A percentile compares a stretch with the other conserved stretches of the same genome.
These are phyloP conservation scores for Theobroma grandiflorum DNA, from an alignment of 441 rosid genomes.

Conservation along the genomic window DNA sequence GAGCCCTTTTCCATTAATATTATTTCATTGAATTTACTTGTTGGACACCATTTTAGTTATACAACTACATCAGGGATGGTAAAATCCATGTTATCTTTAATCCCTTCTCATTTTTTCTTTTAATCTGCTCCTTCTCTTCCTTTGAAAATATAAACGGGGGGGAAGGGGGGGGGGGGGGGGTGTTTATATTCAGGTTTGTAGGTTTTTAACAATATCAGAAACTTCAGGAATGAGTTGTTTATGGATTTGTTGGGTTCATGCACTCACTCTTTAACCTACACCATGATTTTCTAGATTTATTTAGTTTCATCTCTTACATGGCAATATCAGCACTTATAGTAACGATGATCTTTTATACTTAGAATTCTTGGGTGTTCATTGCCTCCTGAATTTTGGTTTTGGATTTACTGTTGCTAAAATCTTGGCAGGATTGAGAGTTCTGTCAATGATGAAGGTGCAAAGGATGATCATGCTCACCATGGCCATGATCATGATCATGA, in stretches of 20 bases:
- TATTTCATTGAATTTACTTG: neutral
- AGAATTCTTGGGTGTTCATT: constrained; percentile 7
- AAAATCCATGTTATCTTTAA: neutral
- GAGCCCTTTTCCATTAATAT: neutral
- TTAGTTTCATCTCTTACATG: neutral
- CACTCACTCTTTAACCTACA: too few species aligned
- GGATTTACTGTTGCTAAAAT: constrained; percentile 28
- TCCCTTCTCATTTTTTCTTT: neutral
- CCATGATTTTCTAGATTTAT: neutral
- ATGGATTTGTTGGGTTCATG: constrained; percentile 4
- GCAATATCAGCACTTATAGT: neutral
- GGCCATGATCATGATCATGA: constrained; percentile 49
- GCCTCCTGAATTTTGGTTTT: constrained; percentile 9
- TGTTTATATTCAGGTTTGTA: neutral
- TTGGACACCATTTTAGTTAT: neutral
- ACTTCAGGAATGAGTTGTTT: neutral
- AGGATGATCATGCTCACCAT: constrained; percentile 49
- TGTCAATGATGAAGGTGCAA: constrained; percentile 59
- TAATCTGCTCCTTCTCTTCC: neutral
- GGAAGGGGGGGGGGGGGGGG: neutral
- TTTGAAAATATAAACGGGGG: neutral
- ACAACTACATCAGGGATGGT: neutral
- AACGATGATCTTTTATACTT: neutral
- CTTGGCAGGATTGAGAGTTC: constrained; percentile 82
- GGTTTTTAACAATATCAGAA: neutral